Evolutionary conservation across 257 asterid genomes (phyloP).

Genomic region (Knoxia roxburghii): DNA sequence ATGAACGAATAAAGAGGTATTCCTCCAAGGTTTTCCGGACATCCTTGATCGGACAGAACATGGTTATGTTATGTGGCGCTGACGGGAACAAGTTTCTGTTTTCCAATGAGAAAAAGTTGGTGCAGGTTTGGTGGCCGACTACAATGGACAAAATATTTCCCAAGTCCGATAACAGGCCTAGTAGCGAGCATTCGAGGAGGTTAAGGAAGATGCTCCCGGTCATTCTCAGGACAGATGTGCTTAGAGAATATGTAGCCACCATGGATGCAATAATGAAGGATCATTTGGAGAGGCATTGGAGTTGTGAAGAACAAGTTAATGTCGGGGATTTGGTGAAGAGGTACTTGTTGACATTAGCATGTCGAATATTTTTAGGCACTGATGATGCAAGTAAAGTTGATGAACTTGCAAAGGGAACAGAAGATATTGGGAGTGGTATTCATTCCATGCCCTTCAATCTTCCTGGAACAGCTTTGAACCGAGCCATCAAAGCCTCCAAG

Average conservation of each 20-base stretch:
- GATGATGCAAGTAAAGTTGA: constrained; percentile 12
- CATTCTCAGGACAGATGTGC: constrained; percentile 8
- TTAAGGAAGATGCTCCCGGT: constrained; percentile 5
- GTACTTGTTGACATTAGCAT: constrained; percentile 2
- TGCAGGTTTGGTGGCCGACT: constrained; percentile 4
- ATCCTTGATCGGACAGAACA: background rate
- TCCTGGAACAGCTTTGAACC: constrained; percentile 15
- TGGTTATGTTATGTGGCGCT: background rate
- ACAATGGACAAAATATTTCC: constrained; percentile 17
- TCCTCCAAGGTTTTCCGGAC: constrained; percentile 6
- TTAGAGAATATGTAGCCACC: background rate
- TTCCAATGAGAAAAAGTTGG: background rate
- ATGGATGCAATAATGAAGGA: no score
- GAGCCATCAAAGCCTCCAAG: constrained; percentile 15
- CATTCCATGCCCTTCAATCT: constrained; percentile 10
- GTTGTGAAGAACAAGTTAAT: background rate
- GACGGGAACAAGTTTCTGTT: background rate
- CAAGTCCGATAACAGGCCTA: background rate
- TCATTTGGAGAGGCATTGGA: no score
- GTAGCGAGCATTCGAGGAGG: constrained; percentile 2
- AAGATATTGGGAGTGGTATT: constrained; percentile 5
- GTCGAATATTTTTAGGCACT: constrained; percentile 18
- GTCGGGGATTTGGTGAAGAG: constrained; percentile 13
- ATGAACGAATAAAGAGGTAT: background rate
- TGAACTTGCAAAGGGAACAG: background rate